Evolutionary conservation across 345 rosid species (phyloP).

Genomic region (Eucalyptus cladocalyx): DNA sequence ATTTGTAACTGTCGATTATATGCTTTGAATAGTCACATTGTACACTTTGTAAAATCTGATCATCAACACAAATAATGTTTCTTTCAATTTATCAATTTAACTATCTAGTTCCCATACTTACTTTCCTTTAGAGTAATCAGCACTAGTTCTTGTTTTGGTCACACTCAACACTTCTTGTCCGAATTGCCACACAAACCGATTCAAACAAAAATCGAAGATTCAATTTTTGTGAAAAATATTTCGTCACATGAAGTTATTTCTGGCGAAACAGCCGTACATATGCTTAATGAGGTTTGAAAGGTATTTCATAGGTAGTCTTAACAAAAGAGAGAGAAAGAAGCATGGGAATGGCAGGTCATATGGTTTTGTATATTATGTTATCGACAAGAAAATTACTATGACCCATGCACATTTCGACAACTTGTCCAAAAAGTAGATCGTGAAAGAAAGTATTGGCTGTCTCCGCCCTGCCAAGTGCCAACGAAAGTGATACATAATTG

Average conservation of each 20-base stretch:
- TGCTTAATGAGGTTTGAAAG: not conserved
- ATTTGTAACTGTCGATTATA: not conserved
- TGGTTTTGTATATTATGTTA: not conserved
- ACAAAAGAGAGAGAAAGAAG: not conserved
- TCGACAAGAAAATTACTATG: not conserved
- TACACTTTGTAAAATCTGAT: not conserved
- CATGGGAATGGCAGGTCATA: not conserved
- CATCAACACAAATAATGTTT: not conserved
- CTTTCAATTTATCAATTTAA: not conserved
- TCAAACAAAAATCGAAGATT: not conserved
- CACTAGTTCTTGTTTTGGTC: not conserved
- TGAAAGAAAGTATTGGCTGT: not conserved
- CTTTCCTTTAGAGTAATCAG: not conserved
- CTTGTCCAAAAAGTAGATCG: not conserved
- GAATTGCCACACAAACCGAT: not conserved
- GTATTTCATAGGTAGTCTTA: not conserved
- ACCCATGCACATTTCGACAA: not conserved
- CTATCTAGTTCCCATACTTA: not conserved
- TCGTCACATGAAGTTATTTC: not conserved
- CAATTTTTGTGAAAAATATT: not conserved
- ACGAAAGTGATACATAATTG: not conserved
- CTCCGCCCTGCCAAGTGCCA: not conserved
- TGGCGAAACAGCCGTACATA: not conserved
- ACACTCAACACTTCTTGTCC: not conserved
- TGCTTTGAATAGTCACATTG: not conserved